Conservation (phyloP, 148 eudicot genomes). For the Cornus controversa region DNA sequence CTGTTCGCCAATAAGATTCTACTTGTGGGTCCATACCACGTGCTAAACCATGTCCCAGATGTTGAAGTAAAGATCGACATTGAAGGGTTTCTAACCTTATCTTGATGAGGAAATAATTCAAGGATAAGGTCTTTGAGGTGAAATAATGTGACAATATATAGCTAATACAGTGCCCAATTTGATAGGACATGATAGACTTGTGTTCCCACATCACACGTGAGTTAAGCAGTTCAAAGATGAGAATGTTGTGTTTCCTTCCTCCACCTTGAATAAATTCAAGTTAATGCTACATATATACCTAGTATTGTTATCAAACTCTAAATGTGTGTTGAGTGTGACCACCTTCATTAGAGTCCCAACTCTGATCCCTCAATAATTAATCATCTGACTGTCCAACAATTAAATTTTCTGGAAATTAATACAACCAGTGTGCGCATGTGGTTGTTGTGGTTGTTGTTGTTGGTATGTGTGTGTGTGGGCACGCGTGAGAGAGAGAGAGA, state of each 20-base stretch:
- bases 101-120: neutral
- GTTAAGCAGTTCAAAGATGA: neutral
- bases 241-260: neutral
- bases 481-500: too few relatives aligned
- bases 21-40: neutral
- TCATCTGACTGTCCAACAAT: too few relatives aligned
- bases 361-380: too few relatives aligned
- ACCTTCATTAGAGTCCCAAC: too few relatives aligned
- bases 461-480: too few relatives aligned
- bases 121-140: conserved; percentile 2
- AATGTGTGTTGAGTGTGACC: too few relatives aligned
- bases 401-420: too few relatives aligned
- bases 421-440: too few relatives aligned
- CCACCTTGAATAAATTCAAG: neutral
- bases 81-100: neutral
- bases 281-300: too few relatives aligned
- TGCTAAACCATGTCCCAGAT: neutral
- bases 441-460: too few relatives aligned
- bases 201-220: neutral
- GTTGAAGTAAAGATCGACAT: neutral
- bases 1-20: neutral
- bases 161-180: neutral
- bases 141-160: neutral
- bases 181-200: neutral
- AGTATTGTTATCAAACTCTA: too few relatives aligned